phyloP scores from a whole-genome alignment of 371 early-diverging fungal genomes.

The Mortierella sp. region DNA sequence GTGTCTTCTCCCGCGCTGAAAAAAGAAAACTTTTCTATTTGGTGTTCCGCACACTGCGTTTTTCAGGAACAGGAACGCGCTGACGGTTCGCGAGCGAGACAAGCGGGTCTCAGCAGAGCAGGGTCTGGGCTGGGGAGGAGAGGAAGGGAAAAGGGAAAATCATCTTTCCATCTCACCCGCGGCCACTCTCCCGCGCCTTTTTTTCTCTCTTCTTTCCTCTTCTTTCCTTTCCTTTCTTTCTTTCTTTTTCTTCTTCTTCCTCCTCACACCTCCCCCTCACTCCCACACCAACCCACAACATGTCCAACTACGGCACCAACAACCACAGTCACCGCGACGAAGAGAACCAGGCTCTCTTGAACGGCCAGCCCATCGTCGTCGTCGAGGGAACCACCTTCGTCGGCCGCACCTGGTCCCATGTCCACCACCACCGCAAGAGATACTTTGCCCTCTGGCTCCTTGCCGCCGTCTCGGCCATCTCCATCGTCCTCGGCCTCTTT shows the following conservation, averaged over 20 bases:
- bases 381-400: constrained; percentile 47
- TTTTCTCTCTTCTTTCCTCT: neutral
- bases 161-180: neutral
- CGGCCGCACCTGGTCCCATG: constrained; percentile 46
- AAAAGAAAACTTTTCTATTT: neutral
- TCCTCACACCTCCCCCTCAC: constrained; percentile 6
- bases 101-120: neutral
- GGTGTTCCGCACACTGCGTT: neutral
- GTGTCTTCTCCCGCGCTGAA: neutral
- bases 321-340: constrained; percentile 44
- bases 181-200: neutral
- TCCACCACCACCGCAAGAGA: constrained; percentile 50
- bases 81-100: neutral
- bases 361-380: constrained; percentile 41
- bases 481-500: constrained; percentile 43
- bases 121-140: constrained; percentile 5
- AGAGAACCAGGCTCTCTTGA: constrained; percentile 41
- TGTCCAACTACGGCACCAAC: constrained; percentile 56
- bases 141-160: neutral
- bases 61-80: neutral
- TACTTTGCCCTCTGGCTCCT: constrained; percentile 47
- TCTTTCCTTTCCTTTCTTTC: neutral
- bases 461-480: constrained; percentile 38
- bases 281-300: constrained; percentile 20
- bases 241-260: neutral